Percentiles rank a stretch among this genome's conserved stretches.
phyloP scores from a whole-genome alignment of 495 filamentous ascomycete genomes.

The Neurospora intermedia region DNA sequence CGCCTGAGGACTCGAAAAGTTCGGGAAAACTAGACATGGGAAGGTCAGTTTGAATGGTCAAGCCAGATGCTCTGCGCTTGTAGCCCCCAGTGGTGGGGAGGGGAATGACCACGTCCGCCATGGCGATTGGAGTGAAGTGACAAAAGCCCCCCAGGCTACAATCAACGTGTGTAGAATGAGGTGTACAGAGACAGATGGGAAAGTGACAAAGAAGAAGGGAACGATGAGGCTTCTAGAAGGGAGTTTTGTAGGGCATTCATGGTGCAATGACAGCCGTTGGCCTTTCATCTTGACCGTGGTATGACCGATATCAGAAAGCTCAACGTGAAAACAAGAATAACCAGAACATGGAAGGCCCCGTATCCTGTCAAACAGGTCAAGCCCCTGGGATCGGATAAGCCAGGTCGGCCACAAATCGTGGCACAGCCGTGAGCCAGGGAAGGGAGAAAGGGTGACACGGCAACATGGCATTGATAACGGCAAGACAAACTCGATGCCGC shows the following conservation, averaged over 20 bases:
- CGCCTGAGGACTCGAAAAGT: conserved; percentile 26
- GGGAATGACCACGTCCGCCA: conserved; percentile 13
- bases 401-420: background rate
- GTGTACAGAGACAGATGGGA: background rate
- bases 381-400: background rate
- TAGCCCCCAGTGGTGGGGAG: conserved; percentile 8
- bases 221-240: background rate
- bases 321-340: background rate
- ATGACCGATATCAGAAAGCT: background rate
- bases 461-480: conserved; percentile 10
- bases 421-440: background rate
- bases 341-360: background rate
- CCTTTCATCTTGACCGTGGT: background rate
- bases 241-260: conserved; percentile 6
- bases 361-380: background rate
- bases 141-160: background rate
- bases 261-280: background rate
- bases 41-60: conserved; percentile 37
- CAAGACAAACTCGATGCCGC: conserved; percentile 3
- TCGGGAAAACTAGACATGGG: conserved; percentile 29
- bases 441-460: conserved; percentile 10
- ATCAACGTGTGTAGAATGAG: background rate
- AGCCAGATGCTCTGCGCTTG: conserved; percentile 20
- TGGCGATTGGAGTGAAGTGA: conserved; percentile 5
- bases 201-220: background rate